Evolutionary conservation across 192 early-diverging fungal species (phyloP), one percentile per base, ranked within the genome.

Genomic region (Podila horticola): DNA sequence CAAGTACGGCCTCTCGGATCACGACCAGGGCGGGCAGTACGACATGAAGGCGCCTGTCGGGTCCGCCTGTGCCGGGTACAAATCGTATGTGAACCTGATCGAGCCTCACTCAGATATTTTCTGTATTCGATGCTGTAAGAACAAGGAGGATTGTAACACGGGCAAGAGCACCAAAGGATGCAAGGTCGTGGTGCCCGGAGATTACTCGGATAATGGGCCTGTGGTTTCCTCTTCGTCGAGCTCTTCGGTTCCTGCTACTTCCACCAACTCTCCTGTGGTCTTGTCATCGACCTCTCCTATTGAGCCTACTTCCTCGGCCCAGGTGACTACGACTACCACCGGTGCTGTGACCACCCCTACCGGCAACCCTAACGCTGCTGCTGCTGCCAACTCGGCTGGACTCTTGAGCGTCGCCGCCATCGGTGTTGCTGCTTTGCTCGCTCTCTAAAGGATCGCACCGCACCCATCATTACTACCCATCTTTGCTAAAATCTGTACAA

Each of bases 81-180:
- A 67, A 19, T 75, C 76, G 34, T 88, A 84, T 66, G 87, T 88
- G 31, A 88, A 88, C 58, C 60, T 88, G 51, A 75, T 88, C 57
- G 87, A 88, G 59, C 87, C 87, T 36, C 41, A 77, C 30, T 52
- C 36, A 11, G 68, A 84, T 41, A 72, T 57, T 31, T 86, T 82
- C 62, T 88, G 87, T 64, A 88, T 88, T 57, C 82, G 85, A 20
- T 88, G 88, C 66, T 88, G 87, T 30, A 81, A 84, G 49, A 66
- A 84, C 24, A 67, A 64, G 30, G 49, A 20, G 33, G 83, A 83
- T 31, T 88, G 87, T 57, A 82, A 85, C 66, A 79, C 79, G 10
- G 75, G 82, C 36, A 86, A 82, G 38, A 84, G 82, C 13, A 73
- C 82, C 34, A 69, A 75, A 22, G 88, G 88, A 8, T 89, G 88